Evolutionary conservation across 2,329 filamentous ascomycete genomes (phyloP).

Genomic region (Calonectria ilicicola): DNA sequence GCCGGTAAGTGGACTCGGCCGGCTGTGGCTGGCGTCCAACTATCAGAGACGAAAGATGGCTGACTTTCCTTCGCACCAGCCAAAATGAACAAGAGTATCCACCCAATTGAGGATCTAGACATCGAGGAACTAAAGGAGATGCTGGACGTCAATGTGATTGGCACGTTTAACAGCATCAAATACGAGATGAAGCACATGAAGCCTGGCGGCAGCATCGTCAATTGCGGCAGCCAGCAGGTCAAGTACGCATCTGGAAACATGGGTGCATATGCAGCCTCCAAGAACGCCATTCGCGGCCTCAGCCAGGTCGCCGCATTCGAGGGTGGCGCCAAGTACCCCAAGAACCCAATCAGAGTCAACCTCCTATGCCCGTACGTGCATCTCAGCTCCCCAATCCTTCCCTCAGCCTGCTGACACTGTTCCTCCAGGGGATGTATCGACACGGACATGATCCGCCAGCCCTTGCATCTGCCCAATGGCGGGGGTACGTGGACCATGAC

Average conservation of each 20-base stretch:
- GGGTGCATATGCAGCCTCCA: constrained; percentile 49
- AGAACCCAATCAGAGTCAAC: constrained; percentile 41
- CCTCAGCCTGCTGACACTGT: not conserved
- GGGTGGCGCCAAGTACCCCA: constrained; percentile 39
- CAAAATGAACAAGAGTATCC: constrained; percentile 43
- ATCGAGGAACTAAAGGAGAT: constrained; percentile 38
- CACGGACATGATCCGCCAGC: constrained; percentile 44
- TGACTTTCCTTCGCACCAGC: not conserved
- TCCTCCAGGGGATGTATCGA: constrained; percentile 39
- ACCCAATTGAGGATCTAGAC: constrained; percentile 38
- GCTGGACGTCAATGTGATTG: constrained; percentile 41
- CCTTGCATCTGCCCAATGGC: constrained; percentile 39
- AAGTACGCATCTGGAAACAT: constrained; percentile 50
- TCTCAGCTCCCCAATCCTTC: not conserved
- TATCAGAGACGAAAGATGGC: not conserved
- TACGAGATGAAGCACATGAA: constrained; percentile 51
- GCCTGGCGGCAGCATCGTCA: constrained; percentile 60
- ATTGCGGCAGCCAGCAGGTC: constrained; percentile 59
- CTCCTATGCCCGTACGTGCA: constrained; percentile 36
- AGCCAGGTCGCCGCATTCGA: constrained; percentile 45
- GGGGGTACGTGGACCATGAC: constrained; percentile 42
- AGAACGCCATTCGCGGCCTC: constrained; percentile 45
- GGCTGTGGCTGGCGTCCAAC: not conserved
- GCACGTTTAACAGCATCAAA: constrained; percentile 43
- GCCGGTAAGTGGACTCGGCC: constrained; percentile 43